These are phyloP conservation scores for Backusella tarrabulga DNA, from an alignment of 192 early-diverging fungal genomes.

Conservation along the genomic window DNA sequence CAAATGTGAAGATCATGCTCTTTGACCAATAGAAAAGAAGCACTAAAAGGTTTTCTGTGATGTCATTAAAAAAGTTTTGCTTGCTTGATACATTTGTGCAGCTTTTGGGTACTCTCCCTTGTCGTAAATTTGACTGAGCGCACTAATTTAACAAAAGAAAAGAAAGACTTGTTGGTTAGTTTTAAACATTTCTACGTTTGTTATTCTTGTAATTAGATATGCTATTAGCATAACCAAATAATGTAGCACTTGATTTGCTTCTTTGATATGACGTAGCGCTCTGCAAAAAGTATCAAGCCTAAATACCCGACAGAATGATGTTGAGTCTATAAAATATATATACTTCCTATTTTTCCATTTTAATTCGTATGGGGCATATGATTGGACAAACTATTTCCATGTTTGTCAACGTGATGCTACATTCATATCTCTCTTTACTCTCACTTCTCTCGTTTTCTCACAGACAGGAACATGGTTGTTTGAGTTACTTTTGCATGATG, in stretches of 20 bases:
- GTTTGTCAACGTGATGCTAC: not conserved
- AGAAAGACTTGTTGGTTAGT: not conserved
- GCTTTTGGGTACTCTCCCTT: not conserved
- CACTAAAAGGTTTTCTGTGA: not conserved
- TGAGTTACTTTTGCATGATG: too few relatives aligned
- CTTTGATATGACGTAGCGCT: not conserved
- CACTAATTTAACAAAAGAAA: not conserved
- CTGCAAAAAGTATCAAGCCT: not conserved
- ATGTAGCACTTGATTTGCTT: not conserved
- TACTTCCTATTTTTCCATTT: not conserved
- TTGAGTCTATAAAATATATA: not conserved
- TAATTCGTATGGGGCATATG: not conserved
- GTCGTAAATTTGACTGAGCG: not conserved
- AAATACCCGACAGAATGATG: not conserved
- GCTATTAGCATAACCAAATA: not conserved
- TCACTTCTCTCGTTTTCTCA: too few relatives aligned
- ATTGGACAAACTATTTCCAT: not conserved
- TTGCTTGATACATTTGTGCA: not conserved
- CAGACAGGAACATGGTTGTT: too few relatives aligned
- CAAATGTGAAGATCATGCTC: constrained; percentile 2
- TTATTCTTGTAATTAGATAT: not conserved
- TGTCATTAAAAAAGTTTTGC: not conserved
- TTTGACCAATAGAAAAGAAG: not conserved
- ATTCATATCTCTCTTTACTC: too few relatives aligned
- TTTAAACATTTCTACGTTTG: not conserved